These are phyloP conservation scores for Cercospora sp. DNA, from an alignment of 2,329 filamentous ascomycete species.

Conservation along the genomic window DNA sequence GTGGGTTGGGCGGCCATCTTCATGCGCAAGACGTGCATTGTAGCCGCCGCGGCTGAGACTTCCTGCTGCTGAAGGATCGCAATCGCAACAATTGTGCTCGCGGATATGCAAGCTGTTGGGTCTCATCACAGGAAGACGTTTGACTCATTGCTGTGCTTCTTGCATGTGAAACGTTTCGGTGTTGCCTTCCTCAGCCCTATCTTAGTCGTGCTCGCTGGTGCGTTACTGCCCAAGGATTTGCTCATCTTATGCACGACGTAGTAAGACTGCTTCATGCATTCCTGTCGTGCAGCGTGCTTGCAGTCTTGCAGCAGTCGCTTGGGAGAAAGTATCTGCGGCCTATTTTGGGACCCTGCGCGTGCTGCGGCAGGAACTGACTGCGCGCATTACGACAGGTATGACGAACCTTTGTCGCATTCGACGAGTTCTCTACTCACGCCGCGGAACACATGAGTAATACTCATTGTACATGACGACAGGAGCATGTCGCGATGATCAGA, in stretches of 20 bases:
- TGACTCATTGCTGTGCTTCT: neutral
- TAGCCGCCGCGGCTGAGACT: neutral
- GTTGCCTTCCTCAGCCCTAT: constrained; percentile 1
- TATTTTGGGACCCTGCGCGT: neutral
- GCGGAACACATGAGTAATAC: neutral
- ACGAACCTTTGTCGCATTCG: neutral
- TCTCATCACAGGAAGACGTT: neutral
- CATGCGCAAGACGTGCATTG: neutral
- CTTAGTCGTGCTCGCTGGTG: neutral
- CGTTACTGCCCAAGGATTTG: neutral
- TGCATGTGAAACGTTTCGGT: neutral
- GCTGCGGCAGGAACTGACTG: neutral
- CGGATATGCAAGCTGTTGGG: neutral
- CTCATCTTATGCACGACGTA: neutral
- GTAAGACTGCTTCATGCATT: neutral
- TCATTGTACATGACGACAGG: neutral
- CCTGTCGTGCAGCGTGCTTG: neutral
- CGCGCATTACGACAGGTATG: neutral
- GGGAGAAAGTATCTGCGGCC: neutral
- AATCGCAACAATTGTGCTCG: neutral
- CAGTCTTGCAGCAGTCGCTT: neutral
- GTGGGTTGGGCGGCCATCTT: neutral
- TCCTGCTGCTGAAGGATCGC: neutral
- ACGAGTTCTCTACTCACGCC: neutral
- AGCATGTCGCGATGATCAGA: neutral